A percentile compares a stretch with the other conserved stretches of the same genome.
phyloP scores from a whole-genome alignment of 2,329 filamentous ascomycete species.

The Trichoderma citrinoviride region DNA sequence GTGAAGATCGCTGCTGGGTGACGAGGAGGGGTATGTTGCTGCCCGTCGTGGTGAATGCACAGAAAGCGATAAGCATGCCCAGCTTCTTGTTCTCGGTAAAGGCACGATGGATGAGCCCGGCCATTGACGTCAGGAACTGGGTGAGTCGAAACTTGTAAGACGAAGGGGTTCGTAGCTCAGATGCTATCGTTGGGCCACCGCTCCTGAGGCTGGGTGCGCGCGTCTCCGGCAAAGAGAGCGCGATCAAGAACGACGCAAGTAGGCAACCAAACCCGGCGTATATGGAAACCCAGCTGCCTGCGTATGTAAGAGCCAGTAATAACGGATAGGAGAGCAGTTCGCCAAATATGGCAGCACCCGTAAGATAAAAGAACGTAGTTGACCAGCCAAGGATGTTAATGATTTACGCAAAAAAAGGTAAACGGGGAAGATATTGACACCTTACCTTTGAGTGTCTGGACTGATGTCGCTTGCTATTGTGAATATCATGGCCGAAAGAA shows the following conservation, averaged over 20 bases:
- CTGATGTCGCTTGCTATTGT: slow-evolving; percentile 5
- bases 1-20: neutral
- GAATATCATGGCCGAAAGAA: slow-evolving; percentile 3
- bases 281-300: slow-evolving; percentile 10
- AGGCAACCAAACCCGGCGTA: slow-evolving; percentile 6
- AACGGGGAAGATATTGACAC: neutral
- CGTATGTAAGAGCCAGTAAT: neutral
- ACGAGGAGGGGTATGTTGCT: slow-evolving; percentile 8
- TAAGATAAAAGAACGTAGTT: slow-evolving; percentile 10
- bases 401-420: neutral
- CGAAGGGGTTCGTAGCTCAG: neutral
- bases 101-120: neutral
- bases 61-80: slow-evolving; percentile 5
- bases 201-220: neutral
- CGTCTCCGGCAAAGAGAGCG: slow-evolving; percentile 9
- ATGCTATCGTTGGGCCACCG: neutral
- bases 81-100: slow-evolving; percentile 8
- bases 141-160: neutral
- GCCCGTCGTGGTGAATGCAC: slow-evolving; percentile 2
- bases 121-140: slow-evolving; percentile 5
- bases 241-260: neutral
- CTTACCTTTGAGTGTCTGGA: slow-evolving; percentile 7
- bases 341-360: neutral
- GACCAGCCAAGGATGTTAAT: slow-evolving; percentile 8
- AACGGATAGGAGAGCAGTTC: neutral